A percentile compares a stretch with the other conserved stretches of the same genome.
phyloP scores from a whole-genome alignment of 495 filamentous ascomycete genomes.

The Tuber melanosporum region DNA sequence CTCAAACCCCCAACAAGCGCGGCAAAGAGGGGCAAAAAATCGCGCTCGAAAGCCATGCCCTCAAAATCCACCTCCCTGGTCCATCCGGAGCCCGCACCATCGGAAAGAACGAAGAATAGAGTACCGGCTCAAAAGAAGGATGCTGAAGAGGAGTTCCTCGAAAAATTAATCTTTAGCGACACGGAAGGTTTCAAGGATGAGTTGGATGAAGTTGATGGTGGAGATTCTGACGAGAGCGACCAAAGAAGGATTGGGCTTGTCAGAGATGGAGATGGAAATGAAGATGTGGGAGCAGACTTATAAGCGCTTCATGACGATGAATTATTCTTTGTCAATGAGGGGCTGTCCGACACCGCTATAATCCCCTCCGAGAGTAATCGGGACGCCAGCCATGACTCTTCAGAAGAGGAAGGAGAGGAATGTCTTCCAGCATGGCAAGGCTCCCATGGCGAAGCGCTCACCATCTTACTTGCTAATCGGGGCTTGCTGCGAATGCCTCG shows the following conservation, averaged over 20 bases:
- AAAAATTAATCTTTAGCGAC: too few species aligned
- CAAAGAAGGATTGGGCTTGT: neutral
- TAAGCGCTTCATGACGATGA: too few species aligned
- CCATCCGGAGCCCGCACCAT: neutral
- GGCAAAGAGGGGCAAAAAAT: too few species aligned
- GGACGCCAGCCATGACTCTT: constrained; percentile 19
- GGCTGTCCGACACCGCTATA: too few species aligned
- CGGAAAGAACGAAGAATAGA: neutral
- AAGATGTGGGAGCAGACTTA: neutral
- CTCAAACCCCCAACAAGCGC: too few species aligned
- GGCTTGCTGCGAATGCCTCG: too few species aligned
- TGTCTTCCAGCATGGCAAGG: constrained; percentile 72
- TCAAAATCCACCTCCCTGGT: neutral
- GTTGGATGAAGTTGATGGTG: neutral
- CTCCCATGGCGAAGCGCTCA: constrained; percentile 84
- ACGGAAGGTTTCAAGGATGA: too few species aligned
- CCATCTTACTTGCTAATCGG: constrained; percentile 48
- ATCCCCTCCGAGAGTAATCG: neutral
- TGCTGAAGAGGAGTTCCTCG: too few species aligned
- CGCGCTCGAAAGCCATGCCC: neutral
- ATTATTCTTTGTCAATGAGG: too few species aligned
- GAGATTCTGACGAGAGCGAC: constrained; percentile 11
- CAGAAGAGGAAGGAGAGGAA: constrained; percentile 38
- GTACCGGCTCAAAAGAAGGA: constrained; percentile 43
- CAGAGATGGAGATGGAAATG: constrained; percentile 1